Evolutionary conservation across 805 yeast genomes (phyloP).

Genomic region (Cyberlindnera xylosilytica): DNA sequence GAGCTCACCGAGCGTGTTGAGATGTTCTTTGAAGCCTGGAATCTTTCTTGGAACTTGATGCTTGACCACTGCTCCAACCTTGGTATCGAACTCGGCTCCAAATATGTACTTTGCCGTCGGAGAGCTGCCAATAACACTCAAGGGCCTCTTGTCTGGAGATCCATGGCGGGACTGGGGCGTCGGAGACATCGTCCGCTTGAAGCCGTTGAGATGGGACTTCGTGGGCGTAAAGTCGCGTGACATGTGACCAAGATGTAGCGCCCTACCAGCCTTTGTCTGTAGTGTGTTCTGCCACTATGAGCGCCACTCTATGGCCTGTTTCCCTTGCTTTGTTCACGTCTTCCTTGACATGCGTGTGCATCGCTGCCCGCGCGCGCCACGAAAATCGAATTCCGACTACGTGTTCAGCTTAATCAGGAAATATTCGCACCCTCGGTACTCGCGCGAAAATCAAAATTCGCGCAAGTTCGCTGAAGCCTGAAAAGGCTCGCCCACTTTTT

Average conservation of each 20-base stretch:
- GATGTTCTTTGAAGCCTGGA: slow-evolving; percentile 34
- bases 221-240: slow-evolving; percentile 8
- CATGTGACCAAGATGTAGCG: not conserved
- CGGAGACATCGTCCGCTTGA: not conserved
- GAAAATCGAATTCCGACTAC: no score
- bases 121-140: slow-evolving; percentile 6
- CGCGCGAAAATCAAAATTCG: no score
- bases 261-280: no score
- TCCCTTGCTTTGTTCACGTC: no score
- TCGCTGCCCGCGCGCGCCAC: no score
- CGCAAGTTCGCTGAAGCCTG: no score
- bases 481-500: no score
- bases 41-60: slow-evolving; percentile 54
- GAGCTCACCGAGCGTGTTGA: slow-evolving; percentile 45
- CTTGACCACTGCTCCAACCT: slow-evolving; percentile 63
- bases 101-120: slow-evolving; percentile 53
- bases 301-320: no score
- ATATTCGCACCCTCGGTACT: no score
- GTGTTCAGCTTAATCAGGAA: no score
- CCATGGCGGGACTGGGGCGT: not conserved
- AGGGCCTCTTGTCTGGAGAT: slow-evolving; percentile 3
- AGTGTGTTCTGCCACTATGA: no score
- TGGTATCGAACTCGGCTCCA: slow-evolving; percentile 78
- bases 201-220: slow-evolving; percentile 1
- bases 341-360: no score